phyloP scores from a whole-genome alignment of 345 rosid genomes.

The Garcia nutans region DNA sequence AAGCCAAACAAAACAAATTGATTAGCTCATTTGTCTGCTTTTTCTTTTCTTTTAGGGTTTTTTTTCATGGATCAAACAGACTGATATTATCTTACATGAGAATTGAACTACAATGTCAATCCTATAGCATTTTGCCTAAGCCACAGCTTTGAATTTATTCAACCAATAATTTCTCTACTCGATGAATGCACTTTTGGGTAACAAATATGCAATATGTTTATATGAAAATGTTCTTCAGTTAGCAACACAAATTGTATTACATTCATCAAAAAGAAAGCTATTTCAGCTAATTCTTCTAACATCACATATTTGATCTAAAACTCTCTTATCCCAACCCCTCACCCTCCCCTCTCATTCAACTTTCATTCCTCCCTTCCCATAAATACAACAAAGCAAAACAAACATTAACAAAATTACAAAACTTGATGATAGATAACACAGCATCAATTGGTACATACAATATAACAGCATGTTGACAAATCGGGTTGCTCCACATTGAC shows the following conservation, averaged over 20 bases:
- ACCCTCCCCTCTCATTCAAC: background rate
- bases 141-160: too few relatives aligned
- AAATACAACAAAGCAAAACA: background rate
- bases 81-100: too few relatives aligned
- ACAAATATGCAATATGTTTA: background rate
- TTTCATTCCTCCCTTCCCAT: background rate
- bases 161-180: too few relatives aligned
- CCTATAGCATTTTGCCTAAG: too few relatives aligned
- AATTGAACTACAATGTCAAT: too few relatives aligned
- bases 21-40: too few relatives aligned
- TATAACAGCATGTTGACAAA: conserved; percentile 23
- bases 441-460: conserved; percentile 9
- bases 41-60: too few relatives aligned
- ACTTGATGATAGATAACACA: conserved; percentile 2
- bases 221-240: background rate
- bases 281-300: background rate
- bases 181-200: too few relatives aligned
- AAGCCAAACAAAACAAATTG: too few relatives aligned
- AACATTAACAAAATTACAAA: conserved; percentile 3
- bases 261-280: background rate
- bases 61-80: too few relatives aligned
- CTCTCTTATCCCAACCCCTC: background rate
- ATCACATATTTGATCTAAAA: background rate
- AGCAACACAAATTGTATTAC: background rate
- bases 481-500: conserved; percentile 3